Evolutionary conservation across 805 yeast genomes (phyloP).

Genomic region (Cyberlindnera petersonii): DNA sequence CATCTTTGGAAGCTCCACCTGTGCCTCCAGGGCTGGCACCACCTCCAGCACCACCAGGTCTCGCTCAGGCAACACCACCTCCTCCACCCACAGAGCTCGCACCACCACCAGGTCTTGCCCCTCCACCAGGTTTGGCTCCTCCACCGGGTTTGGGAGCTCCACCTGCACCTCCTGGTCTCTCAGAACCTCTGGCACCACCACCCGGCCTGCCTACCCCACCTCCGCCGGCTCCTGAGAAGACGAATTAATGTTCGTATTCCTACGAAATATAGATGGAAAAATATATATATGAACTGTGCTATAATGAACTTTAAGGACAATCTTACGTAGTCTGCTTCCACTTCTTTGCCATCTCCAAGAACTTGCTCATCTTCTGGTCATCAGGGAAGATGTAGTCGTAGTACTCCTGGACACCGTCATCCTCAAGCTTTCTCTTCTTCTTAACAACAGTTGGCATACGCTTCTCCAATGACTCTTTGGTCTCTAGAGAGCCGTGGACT

Average conservation of each 20-base stretch:
- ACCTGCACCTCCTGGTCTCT: constrained; percentile 27
- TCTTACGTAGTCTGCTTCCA: constrained; percentile 32
- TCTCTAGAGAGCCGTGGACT: constrained; percentile 48
- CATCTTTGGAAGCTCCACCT: constrained; percentile 24
- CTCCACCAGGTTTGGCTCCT: constrained; percentile 24
- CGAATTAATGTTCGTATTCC: neutral
- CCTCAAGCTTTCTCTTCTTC: constrained; percentile 37
- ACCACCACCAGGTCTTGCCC: constrained; percentile 24
- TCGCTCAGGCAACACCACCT: constrained; percentile 19
- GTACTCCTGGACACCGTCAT: constrained; percentile 50
- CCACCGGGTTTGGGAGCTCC: constrained; percentile 22
- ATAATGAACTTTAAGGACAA: neutral
- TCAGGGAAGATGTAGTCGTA: constrained; percentile 67
- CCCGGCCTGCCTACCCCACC: constrained; percentile 1
- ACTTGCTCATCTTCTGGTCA: constrained; percentile 39
- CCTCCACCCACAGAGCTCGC: constrained; percentile 26
- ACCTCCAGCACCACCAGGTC: constrained; percentile 5
- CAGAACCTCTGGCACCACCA: constrained; percentile 14
- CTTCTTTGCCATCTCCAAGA: constrained; percentile 45
- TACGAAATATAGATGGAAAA: too few species aligned
- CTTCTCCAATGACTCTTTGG: constrained; percentile 34
- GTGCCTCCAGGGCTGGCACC: constrained; percentile 1
- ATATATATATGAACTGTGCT: neutral
- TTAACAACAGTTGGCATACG: constrained; percentile 55
- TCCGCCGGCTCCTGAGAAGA: constrained; percentile 1